These are phyloP conservation scores for Cnidoscolus chayamansa DNA, from an alignment of 441 rosid species.

Conservation along the genomic window DNA sequence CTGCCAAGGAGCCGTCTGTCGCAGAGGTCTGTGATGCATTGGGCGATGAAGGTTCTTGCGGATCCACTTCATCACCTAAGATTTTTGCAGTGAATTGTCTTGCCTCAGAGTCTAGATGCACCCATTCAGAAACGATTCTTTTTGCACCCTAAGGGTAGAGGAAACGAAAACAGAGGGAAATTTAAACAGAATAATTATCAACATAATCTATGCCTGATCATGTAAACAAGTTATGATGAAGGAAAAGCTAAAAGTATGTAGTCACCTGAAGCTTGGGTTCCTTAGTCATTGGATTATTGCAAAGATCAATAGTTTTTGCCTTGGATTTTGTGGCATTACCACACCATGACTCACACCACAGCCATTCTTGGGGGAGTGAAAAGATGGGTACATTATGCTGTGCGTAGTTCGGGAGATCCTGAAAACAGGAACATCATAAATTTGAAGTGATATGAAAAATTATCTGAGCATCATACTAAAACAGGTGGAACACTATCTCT, in stretches of 20 bases:
- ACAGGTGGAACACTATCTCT: too few species aligned
- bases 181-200: neutral
- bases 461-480: too few species aligned
- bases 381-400: slow-evolving; percentile 91
- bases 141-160: slow-evolving; percentile 66
- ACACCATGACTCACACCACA: slow-evolving; percentile 99
- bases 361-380: slow-evolving; percentile 96
- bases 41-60: slow-evolving; percentile 38
- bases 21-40: slow-evolving; percentile 26
- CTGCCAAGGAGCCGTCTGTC: slow-evolving; percentile 27
- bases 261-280: slow-evolving; percentile 96
- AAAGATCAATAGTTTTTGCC: slow-evolving; percentile 95
- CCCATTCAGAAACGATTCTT: slow-evolving; percentile 87
- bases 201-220: neutral
- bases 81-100: slow-evolving; percentile 70
- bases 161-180: neutral
- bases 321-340: slow-evolving; percentile 86
- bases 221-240: neutral
- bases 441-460: too few species aligned
- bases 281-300: slow-evolving; percentile 99
- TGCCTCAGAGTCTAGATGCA: slow-evolving; percentile 73
- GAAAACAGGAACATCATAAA: slow-evolving; percentile 20
- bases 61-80: slow-evolving; percentile 64
- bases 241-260: neutral
- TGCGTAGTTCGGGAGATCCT: slow-evolving; percentile 99